Percentiles rank a stretch among this genome's conserved stretches.
Conservation (phyloP, 2,329 filamentous ascomycete species). For the Pseudogymnoascus destructans region DNA sequence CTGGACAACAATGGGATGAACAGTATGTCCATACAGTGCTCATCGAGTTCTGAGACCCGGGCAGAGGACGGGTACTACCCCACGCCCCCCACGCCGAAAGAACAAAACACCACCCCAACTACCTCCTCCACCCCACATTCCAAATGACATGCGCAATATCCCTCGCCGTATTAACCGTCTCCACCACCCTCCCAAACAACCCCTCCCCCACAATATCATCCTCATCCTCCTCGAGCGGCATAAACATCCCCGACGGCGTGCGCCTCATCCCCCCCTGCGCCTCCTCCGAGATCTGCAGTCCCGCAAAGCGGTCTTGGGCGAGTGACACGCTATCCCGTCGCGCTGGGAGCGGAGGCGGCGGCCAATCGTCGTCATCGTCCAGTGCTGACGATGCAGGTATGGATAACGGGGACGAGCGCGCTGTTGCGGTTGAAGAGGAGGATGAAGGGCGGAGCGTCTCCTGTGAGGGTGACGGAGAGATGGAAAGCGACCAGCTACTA, state of each 20-base stretch:
- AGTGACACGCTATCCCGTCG: slow-evolving; percentile 23
- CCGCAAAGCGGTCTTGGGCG: slow-evolving; percentile 21
- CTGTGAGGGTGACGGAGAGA: slow-evolving; percentile 61
- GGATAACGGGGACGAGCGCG: neutral
- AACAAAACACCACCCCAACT: neutral
- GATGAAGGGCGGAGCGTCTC: slow-evolving; percentile 58
- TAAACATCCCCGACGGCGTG: slow-evolving; percentile 80
- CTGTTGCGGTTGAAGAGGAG: neutral
- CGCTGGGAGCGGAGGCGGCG: slow-evolving; percentile 19
- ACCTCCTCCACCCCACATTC: slow-evolving; percentile 50
- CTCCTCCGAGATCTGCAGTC: slow-evolving; percentile 19
- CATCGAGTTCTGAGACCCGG: neutral
- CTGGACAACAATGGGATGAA: neutral
- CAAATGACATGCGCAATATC: slow-evolving; percentile 60
- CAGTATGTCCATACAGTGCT: neutral
- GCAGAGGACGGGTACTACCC: neutral
- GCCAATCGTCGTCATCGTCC: slow-evolving; percentile 42
- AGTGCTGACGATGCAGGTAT: neutral
- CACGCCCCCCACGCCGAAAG: neutral
- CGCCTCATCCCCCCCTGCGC: slow-evolving; percentile 49
- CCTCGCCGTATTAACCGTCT: slow-evolving; percentile 49
- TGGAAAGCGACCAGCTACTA: slow-evolving; percentile 39
- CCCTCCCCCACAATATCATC: slow-evolving; percentile 47
- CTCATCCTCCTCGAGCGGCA: slow-evolving; percentile 71
- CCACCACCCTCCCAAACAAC: slow-evolving; percentile 26